Conservation (phyloP, 2,329 filamentous ascomycete genomes). For the Colletotrichum neosansevieriae region DNA sequence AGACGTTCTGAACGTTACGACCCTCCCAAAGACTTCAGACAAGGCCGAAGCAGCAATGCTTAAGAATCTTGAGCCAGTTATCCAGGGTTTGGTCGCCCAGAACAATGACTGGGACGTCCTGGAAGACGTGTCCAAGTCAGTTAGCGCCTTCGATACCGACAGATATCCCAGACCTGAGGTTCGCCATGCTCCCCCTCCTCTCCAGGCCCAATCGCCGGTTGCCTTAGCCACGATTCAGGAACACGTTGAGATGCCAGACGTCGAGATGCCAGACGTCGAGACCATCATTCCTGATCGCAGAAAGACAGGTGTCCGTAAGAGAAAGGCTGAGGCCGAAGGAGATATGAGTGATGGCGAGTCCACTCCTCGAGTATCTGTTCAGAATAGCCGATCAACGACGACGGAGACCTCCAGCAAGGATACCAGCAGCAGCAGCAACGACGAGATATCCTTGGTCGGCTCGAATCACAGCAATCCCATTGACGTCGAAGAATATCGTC, state of each 20-base stretch:
- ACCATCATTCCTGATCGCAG: no score
- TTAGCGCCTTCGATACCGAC: slow-evolving; percentile 24
- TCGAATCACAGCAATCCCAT: slow-evolving; percentile 26
- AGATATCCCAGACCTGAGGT: not conserved
- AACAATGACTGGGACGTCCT: not conserved
- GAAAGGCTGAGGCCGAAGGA: no score
- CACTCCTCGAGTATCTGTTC: not conserved
- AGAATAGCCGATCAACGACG: not conserved
- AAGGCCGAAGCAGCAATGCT: slow-evolving; percentile 41
- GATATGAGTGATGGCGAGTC: no score
- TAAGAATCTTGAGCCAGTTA: slow-evolving; percentile 42
- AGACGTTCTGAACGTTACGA: slow-evolving; percentile 47
- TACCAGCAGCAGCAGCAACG: not conserved
- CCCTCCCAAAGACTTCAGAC: slow-evolving; percentile 41
- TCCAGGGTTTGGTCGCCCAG: not conserved
- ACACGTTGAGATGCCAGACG: no score
- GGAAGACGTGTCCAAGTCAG: not conserved
- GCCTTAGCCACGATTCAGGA: no score
- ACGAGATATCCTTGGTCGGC: slow-evolving; percentile 6
- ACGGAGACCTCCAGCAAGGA: not conserved
- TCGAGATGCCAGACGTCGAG: no score
- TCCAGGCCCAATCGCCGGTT: no score
- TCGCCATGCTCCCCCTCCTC: not conserved
- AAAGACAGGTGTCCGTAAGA: no score
- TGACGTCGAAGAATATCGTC: slow-evolving; percentile 12